A percentile compares a stretch with the other conserved stretches of the same genome.
These are phyloP conservation scores for Hypholoma fasciculare DNA, from an alignment of 768 basidiomycete genomes.

Conservation along the genomic window DNA sequence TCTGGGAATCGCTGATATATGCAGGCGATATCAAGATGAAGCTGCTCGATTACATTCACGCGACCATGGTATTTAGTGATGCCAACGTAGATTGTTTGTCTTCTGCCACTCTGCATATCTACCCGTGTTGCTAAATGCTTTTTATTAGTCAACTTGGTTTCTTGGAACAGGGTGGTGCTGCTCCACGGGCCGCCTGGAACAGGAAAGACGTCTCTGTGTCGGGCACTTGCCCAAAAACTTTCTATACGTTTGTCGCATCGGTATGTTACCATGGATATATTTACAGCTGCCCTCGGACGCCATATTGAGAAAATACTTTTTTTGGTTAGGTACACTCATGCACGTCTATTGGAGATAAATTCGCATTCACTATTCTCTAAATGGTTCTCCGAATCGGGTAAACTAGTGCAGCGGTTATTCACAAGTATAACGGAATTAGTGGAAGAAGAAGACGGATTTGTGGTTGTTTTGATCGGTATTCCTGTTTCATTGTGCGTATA, in stretches of 20 bases:
- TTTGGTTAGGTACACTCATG: conserved; percentile 69
- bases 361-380: conserved; percentile 97
- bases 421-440: conserved; percentile 86
- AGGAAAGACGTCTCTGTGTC: conserved; percentile 93
- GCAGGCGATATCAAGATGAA: conserved; percentile 79
- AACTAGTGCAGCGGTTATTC: conserved; percentile 94
- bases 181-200: conserved; percentile 98
- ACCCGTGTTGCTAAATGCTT: conserved; percentile 2
- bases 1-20: conserved; percentile 94
- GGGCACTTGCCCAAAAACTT: conserved; percentile 93
- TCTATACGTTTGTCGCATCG: conserved; percentile 86
- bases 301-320: background rate
- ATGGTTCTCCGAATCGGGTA: conserved; percentile 99
- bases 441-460: conserved; percentile 89
- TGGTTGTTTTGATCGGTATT: conserved; percentile 91
- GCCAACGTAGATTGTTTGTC: conserved; percentile 79
- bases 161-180: conserved; percentile 94
- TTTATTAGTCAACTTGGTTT: conserved; percentile 78
- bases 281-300: background rate
- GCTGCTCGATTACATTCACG: conserved; percentile 92
- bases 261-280: conserved; percentile 36
- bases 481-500: background rate
- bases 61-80: conserved; percentile 91
- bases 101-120: conserved; percentile 2
- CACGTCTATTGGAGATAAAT: conserved; percentile 94